Percentiles rank a stretch among this genome's conserved stretches.
phyloP scores from a whole-genome alignment of 1,284 basidiomycete species.

The Rugosomyces carneus region DNA sequence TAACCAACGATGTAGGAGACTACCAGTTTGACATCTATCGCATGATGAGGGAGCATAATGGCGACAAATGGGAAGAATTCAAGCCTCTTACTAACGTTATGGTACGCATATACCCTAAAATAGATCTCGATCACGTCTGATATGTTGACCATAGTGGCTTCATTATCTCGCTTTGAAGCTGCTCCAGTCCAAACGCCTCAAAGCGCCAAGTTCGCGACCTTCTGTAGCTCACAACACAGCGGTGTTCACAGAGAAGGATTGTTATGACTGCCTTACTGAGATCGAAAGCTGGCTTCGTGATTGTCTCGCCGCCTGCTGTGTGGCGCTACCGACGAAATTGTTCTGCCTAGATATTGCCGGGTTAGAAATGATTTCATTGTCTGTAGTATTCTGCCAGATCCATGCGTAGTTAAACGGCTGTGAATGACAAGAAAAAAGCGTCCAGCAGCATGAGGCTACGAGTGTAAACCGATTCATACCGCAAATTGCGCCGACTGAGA shows the following conservation, averaged over 20 bases:
- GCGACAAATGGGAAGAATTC: slow-evolving; percentile 65
- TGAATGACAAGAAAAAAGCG: slow-evolving; percentile 6
- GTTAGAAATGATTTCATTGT: slow-evolving; percentile 43
- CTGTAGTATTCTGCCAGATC: slow-evolving; percentile 36
- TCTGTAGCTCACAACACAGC: slow-evolving; percentile 17
- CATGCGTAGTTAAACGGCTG: slow-evolving; percentile 45
- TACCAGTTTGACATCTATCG: slow-evolving; percentile 95
- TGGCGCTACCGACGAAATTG: slow-evolving; percentile 47
- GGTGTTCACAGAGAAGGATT: slow-evolving; percentile 49
- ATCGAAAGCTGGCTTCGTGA: slow-evolving; percentile 44
- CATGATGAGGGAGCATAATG: slow-evolving; percentile 66
- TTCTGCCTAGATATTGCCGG: slow-evolving; percentile 43
- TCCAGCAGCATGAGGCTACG: not conserved
- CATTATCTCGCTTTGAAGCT: slow-evolving; percentile 75
- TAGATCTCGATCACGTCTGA: not conserved
- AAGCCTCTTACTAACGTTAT: slow-evolving; percentile 84
- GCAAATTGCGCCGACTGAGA: slow-evolving; percentile 67
- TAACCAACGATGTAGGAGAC: slow-evolving; percentile 49
- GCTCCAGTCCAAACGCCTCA: slow-evolving; percentile 61
- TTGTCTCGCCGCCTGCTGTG: slow-evolving; percentile 56
- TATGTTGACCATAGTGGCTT: slow-evolving; percentile 58
- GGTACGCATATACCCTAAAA: slow-evolving; percentile 39
- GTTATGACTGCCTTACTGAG: slow-evolving; percentile 55
- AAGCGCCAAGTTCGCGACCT: slow-evolving; percentile 36
- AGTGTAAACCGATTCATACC: slow-evolving; percentile 31